phyloP scores from a whole-genome alignment of 2,329 filamentous ascomycete species.

The Ceratocystiopsis brevicomis region DNA sequence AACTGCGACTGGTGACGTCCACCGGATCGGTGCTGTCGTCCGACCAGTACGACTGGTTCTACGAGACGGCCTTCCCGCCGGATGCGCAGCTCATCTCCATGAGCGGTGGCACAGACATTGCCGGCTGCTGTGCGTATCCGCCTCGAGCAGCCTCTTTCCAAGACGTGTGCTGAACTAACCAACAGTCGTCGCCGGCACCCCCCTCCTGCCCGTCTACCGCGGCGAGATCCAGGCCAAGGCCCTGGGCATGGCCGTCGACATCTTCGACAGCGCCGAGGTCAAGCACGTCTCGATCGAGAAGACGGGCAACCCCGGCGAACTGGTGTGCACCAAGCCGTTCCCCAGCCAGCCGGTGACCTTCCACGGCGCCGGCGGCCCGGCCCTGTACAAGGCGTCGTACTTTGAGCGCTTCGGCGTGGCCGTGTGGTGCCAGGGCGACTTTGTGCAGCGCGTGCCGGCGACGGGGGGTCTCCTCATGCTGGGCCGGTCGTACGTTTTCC shows the following conservation, averaged over 20 bases:
- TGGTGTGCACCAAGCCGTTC: conserved; percentile 25
- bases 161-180: neutral
- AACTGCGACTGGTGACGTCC: conserved; percentile 19
- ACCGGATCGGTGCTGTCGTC: conserved; percentile 24
- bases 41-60: conserved; percentile 26
- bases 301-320: conserved; percentile 22
- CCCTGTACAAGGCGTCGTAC: conserved; percentile 24
- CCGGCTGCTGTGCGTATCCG: conserved; percentile 22
- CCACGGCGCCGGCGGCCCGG: conserved; percentile 21
- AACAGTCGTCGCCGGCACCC: conserved; percentile 3
- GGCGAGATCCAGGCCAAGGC: conserved; percentile 26
- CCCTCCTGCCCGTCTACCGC: conserved; percentile 15
- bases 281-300: conserved; percentile 13
- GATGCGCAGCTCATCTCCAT: conserved; percentile 21
- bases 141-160: too few species aligned
- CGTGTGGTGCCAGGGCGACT: conserved; percentile 27
- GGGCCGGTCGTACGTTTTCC: conserved; percentile 17
- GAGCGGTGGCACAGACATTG: conserved; percentile 28
- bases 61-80: conserved; percentile 17
- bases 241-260: conserved; percentile 27
- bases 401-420: conserved; percentile 23
- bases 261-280: conserved; percentile 20
- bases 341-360: conserved; percentile 26
- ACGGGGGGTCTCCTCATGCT: conserved; percentile 24
- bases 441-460: conserved; percentile 20